Conservation (phyloP, 495 filamentous ascomycete genomes). For the Penicillium ochrochloron region DNA sequence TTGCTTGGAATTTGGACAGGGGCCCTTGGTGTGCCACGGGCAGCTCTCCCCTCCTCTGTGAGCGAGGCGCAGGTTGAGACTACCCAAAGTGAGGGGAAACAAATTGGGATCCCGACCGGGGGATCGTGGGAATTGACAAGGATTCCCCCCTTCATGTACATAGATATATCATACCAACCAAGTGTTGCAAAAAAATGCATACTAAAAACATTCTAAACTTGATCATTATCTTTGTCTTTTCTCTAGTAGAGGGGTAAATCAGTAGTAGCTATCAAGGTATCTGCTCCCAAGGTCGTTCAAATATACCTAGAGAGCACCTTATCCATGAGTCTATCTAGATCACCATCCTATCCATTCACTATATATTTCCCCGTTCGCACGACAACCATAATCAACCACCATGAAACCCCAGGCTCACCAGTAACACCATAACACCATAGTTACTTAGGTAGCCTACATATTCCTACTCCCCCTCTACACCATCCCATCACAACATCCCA, state of each 20-base stretch:
- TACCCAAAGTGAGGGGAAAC: slow-evolving; percentile 15
- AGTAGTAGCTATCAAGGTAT: neutral
- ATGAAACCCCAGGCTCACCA: neutral
- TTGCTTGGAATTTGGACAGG: slow-evolving; percentile 1
- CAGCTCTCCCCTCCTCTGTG: slow-evolving; percentile 25
- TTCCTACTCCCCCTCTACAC: neutral
- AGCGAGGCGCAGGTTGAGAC: slow-evolving; percentile 28
- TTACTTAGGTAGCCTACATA: neutral
- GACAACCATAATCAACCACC: neutral
- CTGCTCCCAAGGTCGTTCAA: neutral
- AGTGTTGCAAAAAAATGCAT: slow-evolving; percentile 4
- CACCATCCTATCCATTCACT: neutral
- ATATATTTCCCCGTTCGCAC: neutral
- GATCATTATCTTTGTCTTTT: neutral
- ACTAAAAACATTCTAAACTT: neutral
- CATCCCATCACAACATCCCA: neutral
- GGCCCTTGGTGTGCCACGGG: slow-evolving; percentile 1
- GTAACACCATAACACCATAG: neutral
- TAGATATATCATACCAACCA: slow-evolving; percentile 12
- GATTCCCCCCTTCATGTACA: slow-evolving; percentile 3
- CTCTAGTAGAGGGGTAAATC: neutral
- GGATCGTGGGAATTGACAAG: slow-evolving; percentile 8
- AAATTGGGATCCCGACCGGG: slow-evolving; percentile 21
- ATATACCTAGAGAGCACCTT: neutral
- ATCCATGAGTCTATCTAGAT: neutral